These are phyloP conservation scores for Diaporthe vaccinii DNA, from an alignment of 2,329 filamentous ascomycete species.

Conservation along the genomic window DNA sequence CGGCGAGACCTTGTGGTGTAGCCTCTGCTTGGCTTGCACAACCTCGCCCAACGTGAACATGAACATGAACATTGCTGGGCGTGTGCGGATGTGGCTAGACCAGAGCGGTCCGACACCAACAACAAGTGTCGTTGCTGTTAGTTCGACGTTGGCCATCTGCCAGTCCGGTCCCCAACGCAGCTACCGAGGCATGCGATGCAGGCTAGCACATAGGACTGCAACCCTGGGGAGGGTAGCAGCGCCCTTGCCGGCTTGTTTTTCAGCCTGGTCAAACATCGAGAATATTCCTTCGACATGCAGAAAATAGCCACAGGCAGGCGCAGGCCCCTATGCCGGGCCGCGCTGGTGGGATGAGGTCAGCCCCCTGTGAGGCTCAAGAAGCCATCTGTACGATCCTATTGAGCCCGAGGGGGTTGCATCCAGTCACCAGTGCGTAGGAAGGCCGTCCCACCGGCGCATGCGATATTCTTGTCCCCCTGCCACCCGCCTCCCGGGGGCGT, in stretches of 20 bases:
- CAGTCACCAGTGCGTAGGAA: conserved; percentile 15
- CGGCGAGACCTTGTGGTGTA: conserved; percentile 36
- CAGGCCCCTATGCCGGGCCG: conserved; percentile 4
- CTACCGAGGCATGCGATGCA: conserved; percentile 27
- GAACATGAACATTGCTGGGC: not conserved
- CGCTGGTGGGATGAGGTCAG: conserved; percentile 31
- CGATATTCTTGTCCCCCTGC: conserved; percentile 16
- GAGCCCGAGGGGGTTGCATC: not conserved
- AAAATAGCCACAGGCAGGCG: conserved; percentile 34
- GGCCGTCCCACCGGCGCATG: conserved; percentile 14
- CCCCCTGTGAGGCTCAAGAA: conserved; percentile 40
- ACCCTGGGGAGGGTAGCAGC: conserved; percentile 18
- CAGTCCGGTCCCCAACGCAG: conserved; percentile 23
- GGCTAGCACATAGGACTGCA: conserved; percentile 18
- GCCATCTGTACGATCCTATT: conserved; percentile 25
- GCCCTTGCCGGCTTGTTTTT: conserved; percentile 26
- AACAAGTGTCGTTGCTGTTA: conserved; percentile 22
- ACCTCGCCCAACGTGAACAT: conserved; percentile 12
- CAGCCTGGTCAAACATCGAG: conserved; percentile 31
- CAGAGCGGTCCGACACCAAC: conserved; percentile 29
- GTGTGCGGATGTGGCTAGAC: not conserved
- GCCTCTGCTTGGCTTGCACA: conserved; percentile 18
- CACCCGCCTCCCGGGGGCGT: not conserved
- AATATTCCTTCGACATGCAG: conserved; percentile 32
- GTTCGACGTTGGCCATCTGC: conserved; percentile 12